Conservation (phyloP, 441 rosid species). For the Adansonia rubrostipa region DNA sequence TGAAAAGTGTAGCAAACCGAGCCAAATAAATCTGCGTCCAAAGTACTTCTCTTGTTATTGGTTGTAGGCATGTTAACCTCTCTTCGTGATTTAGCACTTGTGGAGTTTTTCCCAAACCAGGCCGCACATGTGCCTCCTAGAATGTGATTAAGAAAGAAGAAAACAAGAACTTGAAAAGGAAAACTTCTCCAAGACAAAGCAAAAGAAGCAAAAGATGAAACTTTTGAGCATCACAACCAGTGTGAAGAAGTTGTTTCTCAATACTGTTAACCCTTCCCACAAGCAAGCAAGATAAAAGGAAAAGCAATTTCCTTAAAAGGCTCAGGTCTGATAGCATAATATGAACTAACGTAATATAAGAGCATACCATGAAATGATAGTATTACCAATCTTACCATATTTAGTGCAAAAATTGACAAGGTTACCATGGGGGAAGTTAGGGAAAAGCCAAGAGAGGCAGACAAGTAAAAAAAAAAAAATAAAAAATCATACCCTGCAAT, state of each 20-base stretch:
- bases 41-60: constrained; percentile 51
- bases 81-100: constrained; percentile 29
- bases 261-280: neutral
- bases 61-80: constrained; percentile 27
- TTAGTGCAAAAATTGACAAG: neutral
- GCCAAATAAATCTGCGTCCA: constrained; percentile 68
- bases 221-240: neutral
- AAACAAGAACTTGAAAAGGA: constrained; percentile 9
- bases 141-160: constrained; percentile 17
- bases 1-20: constrained; percentile 74
- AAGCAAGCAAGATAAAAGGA: neutral
- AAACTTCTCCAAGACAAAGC: neutral
- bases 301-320: constrained; percentile 1
- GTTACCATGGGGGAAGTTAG: neutral
- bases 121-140: constrained; percentile 66
- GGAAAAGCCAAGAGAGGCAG: neutral
- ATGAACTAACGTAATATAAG: neutral
- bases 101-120: constrained; percentile 54
- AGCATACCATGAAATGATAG: neutral
- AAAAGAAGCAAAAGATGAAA: neutral
- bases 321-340: neutral
- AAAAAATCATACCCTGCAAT: neutral
- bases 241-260: neutral
- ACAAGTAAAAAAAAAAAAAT: neutral
- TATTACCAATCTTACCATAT: constrained; percentile 5